These are phyloP conservation scores for Trichoderma polysporum DNA, from an alignment of 2,329 filamentous ascomycete genomes.

Conservation along the genomic window DNA sequence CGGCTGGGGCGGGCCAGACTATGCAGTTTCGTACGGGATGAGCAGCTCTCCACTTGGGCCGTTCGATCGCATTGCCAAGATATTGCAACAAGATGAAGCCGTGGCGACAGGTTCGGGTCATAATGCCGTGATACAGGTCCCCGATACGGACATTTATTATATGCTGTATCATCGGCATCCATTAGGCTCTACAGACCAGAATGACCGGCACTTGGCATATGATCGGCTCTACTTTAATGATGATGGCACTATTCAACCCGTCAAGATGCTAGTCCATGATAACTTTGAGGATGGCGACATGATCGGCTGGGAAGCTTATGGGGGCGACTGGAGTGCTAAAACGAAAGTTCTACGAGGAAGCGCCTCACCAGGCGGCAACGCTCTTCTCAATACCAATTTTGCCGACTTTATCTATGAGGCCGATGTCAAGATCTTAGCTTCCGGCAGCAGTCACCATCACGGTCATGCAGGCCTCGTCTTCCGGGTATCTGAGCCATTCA, in stretches of 20 bases:
- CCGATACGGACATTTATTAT: slow-evolving; percentile 47
- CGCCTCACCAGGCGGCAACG: slow-evolving; percentile 13
- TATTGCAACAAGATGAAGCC: slow-evolving; percentile 42
- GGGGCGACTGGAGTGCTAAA: slow-evolving; percentile 14
- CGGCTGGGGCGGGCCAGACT: slow-evolving; percentile 49
- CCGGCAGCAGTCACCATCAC: neutral
- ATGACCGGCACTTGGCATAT: slow-evolving; percentile 48
- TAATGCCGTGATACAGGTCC: slow-evolving; percentile 45
- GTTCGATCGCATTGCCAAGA: slow-evolving; percentile 41
- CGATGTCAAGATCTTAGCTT: slow-evolving; percentile 1
- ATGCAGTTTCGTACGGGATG: slow-evolving; percentile 48
- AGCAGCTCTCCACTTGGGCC: slow-evolving; percentile 39
- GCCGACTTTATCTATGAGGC: slow-evolving; percentile 22
- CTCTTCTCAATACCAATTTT: slow-evolving; percentile 23
- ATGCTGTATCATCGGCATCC: slow-evolving; percentile 48
- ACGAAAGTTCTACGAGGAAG: neutral
- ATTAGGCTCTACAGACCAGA: slow-evolving; percentile 43
- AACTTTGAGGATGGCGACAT: slow-evolving; percentile 42
- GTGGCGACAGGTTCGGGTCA: slow-evolving; percentile 46
- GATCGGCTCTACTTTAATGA: slow-evolving; percentile 49
- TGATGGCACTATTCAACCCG: slow-evolving; percentile 42
- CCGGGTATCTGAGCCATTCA: slow-evolving; percentile 29
- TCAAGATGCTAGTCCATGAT: slow-evolving; percentile 46
- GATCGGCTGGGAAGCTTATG: slow-evolving; percentile 38
- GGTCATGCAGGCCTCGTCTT: slow-evolving; percentile 39